Evolutionary conservation across 2,329 filamentous ascomycete genomes (phyloP), one percentile per base, ranked within the genome.

Genomic region (Sarocladium kiliense): DNA sequence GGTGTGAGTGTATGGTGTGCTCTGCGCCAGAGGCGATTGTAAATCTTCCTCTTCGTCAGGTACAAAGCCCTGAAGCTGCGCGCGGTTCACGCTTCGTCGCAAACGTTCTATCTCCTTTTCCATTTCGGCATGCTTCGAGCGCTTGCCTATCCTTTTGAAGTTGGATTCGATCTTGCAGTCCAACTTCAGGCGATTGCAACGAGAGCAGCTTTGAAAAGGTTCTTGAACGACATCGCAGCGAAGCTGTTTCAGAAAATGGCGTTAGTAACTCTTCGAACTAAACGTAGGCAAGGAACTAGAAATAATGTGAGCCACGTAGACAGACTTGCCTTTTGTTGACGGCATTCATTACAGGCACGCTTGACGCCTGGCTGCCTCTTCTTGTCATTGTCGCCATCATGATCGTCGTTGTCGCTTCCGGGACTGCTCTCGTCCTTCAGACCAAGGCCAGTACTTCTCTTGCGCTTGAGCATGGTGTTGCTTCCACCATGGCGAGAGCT

Each of bases 161-260:
- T 91, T 91, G 64, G 87, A 89, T 70, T 93, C 88, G 70, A 94
- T 93, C 70, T 90, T 89, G 77, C 89, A 94, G 58, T 86, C 82
- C 58, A 93, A 84, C 71, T 88, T 89, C 65, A 92, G 81, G 64
- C 90, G 88, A 67, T 82, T 82, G 73, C 89, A 94, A 56, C 89
- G 81, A 54, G 85, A 85, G 74, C 89, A 94, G 63, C 83, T 84
- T 64, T 84, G 81, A 69, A 91, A 92, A 18, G 88, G 88, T 26
- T 90, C 88, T 71, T 91, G 88, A 62, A 89, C 77, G 62, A 93
- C 89, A 76, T 93, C 88, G 78, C 89, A 94, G 66, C 88, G 87
- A 59, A 93, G 76, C 88, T 90, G 67, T 61, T 57, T 37, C 18
- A 51, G 30, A 34, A 34, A 36, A 49, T 27, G 21, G n/a, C 27